Evolutionary conservation across 352 stramenopile genomes (phyloP).

Genomic region (Blastocystis sp.): DNA sequence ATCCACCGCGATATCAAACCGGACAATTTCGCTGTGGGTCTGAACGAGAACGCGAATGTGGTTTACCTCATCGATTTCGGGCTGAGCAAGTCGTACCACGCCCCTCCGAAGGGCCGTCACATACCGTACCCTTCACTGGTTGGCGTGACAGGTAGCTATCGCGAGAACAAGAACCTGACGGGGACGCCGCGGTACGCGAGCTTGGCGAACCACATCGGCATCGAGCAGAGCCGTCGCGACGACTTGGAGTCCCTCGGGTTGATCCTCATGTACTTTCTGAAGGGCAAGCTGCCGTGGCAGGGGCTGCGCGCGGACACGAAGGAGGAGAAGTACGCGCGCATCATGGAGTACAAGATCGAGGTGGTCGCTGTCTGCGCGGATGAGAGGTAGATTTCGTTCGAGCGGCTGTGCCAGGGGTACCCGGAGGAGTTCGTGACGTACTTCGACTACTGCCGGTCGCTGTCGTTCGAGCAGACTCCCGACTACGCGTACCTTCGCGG

Average conservation of each 20-base stretch:
- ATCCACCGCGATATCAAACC: slow-evolving; percentile 94
- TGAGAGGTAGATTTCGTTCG: no score
- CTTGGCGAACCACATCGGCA: slow-evolving; percentile 93
- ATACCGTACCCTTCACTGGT: slow-evolving; percentile 80
- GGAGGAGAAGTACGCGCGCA: slow-evolving; percentile 93
- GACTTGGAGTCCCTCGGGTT: slow-evolving; percentile 91
- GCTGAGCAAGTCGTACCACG: slow-evolving; percentile 89
- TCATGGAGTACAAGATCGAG: slow-evolving; percentile 91
- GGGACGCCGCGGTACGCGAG: slow-evolving; percentile 89
- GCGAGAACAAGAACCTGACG: slow-evolving; percentile 91
- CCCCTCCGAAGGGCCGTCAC: slow-evolving; percentile 89
- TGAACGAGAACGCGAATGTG: slow-evolving; percentile 86
- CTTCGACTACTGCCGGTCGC: slow-evolving; percentile 85
- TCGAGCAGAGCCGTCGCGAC: slow-evolving; percentile 88
- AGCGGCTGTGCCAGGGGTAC: slow-evolving; percentile 78
- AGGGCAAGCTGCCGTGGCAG: slow-evolving; percentile 90
- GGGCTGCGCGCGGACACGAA: slow-evolving; percentile 92
- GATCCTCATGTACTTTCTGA: slow-evolving; percentile 91
- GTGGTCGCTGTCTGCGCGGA: no score
- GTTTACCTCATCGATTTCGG: slow-evolving; percentile 94
- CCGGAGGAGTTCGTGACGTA: slow-evolving; percentile 78
- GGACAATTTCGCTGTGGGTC: slow-evolving; percentile 92
- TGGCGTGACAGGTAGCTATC: slow-evolving; percentile 81
- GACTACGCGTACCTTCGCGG: slow-evolving; percentile 89
- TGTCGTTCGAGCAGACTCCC: slow-evolving; percentile 92